Conservation (phyloP, 176 grass and related monocot species). For the Rhipidocladum racemiflorum region DNA sequence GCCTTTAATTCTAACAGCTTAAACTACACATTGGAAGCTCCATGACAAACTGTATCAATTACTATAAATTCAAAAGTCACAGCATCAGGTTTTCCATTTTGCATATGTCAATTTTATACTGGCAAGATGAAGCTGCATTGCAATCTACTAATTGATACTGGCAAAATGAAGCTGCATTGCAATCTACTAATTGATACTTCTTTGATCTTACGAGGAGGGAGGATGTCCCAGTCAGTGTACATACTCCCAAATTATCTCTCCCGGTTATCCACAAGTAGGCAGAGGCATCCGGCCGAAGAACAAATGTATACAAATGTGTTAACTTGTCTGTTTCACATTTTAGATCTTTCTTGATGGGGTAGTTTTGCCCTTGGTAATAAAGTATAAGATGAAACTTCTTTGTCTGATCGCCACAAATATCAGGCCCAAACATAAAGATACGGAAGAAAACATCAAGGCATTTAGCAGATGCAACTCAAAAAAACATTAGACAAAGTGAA, state of each 20-base stretch:
- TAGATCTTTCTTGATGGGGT: slow-evolving; percentile 95
- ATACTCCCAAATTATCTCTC: slow-evolving; percentile 95
- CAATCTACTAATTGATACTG: too few relatives aligned
- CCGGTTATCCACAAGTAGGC: slow-evolving; percentile 90
- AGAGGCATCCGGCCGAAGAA: slow-evolving; percentile 87
- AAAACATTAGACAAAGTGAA: not conserved
- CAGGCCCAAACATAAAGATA: slow-evolving; percentile 98
- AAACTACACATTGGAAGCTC: too few relatives aligned
- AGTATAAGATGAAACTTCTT: slow-evolving; percentile 98
- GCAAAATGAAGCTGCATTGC: too few relatives aligned
- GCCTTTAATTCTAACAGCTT: too few relatives aligned
- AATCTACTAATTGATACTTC: too few relatives aligned
- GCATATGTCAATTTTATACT: too few relatives aligned
- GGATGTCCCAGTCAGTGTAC: slow-evolving; percentile 97
- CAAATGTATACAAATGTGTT: slow-evolving; percentile 95
- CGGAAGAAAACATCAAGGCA: slow-evolving; percentile 25
- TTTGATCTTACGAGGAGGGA: slow-evolving; percentile 94
- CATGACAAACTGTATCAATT: too few relatives aligned
- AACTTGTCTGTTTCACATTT: slow-evolving; percentile 91
- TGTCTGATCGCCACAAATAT: slow-evolving; percentile 88
- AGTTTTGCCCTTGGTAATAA: slow-evolving; percentile 97
- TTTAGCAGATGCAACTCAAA: slow-evolving; percentile 20
- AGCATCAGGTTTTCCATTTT: too few relatives aligned
- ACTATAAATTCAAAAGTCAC: too few relatives aligned
- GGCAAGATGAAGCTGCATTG: too few relatives aligned